Percentiles rank a stretch among this genome's conserved stretches.
phyloP scores from a whole-genome alignment of 2,329 filamentous ascomycete species.

The Biscogniauxia sp. region DNA sequence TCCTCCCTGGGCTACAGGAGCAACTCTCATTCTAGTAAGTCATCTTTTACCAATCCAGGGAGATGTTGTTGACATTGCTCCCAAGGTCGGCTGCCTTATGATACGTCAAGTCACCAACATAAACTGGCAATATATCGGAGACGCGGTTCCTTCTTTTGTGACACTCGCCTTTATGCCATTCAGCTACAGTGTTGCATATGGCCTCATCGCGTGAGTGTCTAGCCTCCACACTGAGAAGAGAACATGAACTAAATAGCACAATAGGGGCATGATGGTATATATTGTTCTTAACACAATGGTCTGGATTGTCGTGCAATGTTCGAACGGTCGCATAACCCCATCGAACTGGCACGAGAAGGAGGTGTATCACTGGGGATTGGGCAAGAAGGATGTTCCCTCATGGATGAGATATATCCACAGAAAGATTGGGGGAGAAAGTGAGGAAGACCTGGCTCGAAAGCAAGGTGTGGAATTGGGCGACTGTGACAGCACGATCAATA shows the following conservation, averaged over 20 bases:
- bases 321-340: constrained; percentile 46
- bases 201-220: constrained; percentile 64
- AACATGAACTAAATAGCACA: constrained; percentile 3
- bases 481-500: constrained; percentile 31
- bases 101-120: constrained; percentile 70
- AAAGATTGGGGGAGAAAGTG: constrained; percentile 18
- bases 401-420: constrained; percentile 44
- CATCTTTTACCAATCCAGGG: background rate
- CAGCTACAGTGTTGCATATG: constrained; percentile 76
- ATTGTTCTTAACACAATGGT: constrained; percentile 53
- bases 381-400: constrained; percentile 58
- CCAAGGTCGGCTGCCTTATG: constrained; percentile 72
- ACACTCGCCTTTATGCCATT: constrained; percentile 75
- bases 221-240: background rate
- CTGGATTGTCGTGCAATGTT: constrained; percentile 46
- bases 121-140: constrained; percentile 75
- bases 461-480: constrained; percentile 32
- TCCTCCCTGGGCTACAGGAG: constrained; percentile 75
- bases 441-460: constrained; percentile 21
- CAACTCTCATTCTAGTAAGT: constrained; percentile 65
- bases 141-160: constrained; percentile 72
- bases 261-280: constrained; percentile 52
- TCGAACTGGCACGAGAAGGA: constrained; percentile 54
- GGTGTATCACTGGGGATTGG: constrained; percentile 51
- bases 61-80: constrained; percentile 1